Conservation (phyloP, 2,329 filamentous ascomycete genomes). For the Ophioceras dolichostomum region DNA sequence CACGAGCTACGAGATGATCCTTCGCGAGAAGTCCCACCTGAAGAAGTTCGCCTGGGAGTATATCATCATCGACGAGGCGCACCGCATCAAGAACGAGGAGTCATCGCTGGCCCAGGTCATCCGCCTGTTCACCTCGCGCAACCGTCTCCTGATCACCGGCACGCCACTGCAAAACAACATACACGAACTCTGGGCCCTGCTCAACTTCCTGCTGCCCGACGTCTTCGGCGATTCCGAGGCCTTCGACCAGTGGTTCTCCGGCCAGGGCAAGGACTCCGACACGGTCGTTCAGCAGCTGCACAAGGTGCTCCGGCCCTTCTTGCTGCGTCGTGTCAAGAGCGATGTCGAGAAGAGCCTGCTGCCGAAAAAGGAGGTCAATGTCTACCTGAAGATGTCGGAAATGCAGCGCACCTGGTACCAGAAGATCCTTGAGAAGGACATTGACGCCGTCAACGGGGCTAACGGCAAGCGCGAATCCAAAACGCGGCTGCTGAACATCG, state of each 20-base stretch:
- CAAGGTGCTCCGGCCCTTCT: conserved; percentile 81
- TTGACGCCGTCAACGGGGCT: conserved; percentile 94
- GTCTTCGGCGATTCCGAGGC: conserved; percentile 95
- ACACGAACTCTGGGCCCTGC: conserved; percentile 91
- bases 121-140: conserved; percentile 88
- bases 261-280: conserved; percentile 81
- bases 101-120: conserved; percentile 95
- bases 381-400: conserved; percentile 96
- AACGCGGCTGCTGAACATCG: conserved; percentile 91
- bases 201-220: conserved; percentile 96
- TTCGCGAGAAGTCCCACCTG: conserved; percentile 85
- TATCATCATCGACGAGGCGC: conserved; percentile 96
- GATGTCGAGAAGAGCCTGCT: conserved; percentile 97
- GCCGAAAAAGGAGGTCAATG: conserved; percentile 93
- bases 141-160: conserved; percentile 88
- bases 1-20: conserved; percentile 98
- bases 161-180: conserved; percentile 97
- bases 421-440: conserved; percentile 97
- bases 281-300: conserved; percentile 94
- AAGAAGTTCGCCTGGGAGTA: conserved; percentile 99
- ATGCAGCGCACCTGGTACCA: conserved; percentile 99
- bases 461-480: conserved; percentile 96
- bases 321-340: conserved; percentile 89
- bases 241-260: conserved; percentile 97
- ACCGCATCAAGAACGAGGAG: conserved; percentile 99